phyloP scores from a whole-genome alignment of 1,139 yeast species.

The Taphrina betulina region DNA sequence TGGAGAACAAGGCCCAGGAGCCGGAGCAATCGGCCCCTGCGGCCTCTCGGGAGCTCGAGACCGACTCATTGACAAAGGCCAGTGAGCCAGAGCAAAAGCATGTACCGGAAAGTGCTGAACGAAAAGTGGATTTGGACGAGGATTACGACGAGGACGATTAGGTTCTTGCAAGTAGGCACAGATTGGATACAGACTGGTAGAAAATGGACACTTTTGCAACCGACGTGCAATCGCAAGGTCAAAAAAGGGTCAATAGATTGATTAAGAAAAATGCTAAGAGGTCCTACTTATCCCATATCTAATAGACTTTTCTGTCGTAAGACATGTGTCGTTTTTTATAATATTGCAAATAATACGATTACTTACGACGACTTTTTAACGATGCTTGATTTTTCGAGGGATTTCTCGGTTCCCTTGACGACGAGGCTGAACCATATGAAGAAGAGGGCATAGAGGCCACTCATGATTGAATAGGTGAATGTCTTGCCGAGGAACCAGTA shows the following conservation, averaged over 20 bases:
- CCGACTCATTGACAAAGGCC: not conserved
- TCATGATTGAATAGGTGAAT: slow-evolving; percentile 16
- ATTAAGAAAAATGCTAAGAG: too few relatives aligned
- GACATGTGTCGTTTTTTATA: too few relatives aligned
- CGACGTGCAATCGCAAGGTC: too few relatives aligned
- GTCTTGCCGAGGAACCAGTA: slow-evolving; percentile 33
- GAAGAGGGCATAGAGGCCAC: slow-evolving; percentile 11
- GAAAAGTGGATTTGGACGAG: slow-evolving; percentile 39
- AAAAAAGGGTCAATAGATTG: too few relatives aligned
- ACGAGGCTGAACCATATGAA: slow-evolving; percentile 13
- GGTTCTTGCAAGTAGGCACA: too few relatives aligned
- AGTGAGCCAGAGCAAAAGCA: not conserved
- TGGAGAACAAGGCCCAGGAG: not conserved
- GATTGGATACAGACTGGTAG: too few relatives aligned
- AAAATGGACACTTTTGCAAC: too few relatives aligned
- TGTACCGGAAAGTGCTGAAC: slow-evolving; percentile 10
- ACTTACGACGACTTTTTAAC: too few relatives aligned
- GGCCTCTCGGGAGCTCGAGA: not conserved
- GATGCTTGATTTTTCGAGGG: too few relatives aligned
- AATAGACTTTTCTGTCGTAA: too few relatives aligned
- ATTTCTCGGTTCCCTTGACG: slow-evolving; percentile 15
- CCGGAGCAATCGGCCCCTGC: not conserved
- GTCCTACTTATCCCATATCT: too few relatives aligned
- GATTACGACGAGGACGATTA: slow-evolving; percentile 39
- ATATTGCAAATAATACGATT: too few relatives aligned